Evolutionary conservation across 1,284 basidiomycete species (phyloP), one percentile per base, ranked within the genome.

Genomic region (Fomitopsis schrenkii): DNA sequence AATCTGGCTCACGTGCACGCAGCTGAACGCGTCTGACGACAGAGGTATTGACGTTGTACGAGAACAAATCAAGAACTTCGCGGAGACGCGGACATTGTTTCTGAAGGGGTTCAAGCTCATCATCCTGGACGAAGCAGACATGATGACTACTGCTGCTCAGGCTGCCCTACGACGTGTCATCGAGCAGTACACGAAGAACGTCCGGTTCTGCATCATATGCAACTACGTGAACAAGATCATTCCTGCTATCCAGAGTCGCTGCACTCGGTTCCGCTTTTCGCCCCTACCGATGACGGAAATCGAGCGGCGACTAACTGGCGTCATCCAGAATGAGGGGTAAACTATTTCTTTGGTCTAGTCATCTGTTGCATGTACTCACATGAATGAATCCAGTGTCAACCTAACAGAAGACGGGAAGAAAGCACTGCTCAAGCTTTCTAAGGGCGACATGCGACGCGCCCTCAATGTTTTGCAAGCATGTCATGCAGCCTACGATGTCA

Each of bases 211-310:
- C 77, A 99, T 99, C 70, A 97, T 99, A 65, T 98, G 97, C 84
- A 99, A 99, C 78, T 99, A 99, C 70, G 97, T 99, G 75, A 99
- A 99, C 85, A 98, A 98, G 77, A 99, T 99, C 73, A 91, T 93
- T 6, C 97, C 97, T 3, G 97, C 97, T 26, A 97, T 99, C 64
- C 97, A 99, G 78, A 97, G 95, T 73, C 91, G 97, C 56, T 99
- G 97, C 78, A 99, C 97, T 2, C 84, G 97, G 41, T 99, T 99
- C 79, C 83, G 95, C 55, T 99, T 99, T 79, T 95, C 94, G n/a
- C 97, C 97, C 1, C 77, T 99, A 36, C 94, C 95, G 1, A 88
- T 91, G 22, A 70, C 74, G 7, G 94, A 99, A 74, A 92, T 99
- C 3, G 90, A 96, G 77, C 90, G 87, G 72, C 81, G 95, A 59